These are phyloP conservation scores for Globisporangium viniferum DNA, from an alignment of 352 stramenopile genomes.

Conservation along the genomic window DNA sequence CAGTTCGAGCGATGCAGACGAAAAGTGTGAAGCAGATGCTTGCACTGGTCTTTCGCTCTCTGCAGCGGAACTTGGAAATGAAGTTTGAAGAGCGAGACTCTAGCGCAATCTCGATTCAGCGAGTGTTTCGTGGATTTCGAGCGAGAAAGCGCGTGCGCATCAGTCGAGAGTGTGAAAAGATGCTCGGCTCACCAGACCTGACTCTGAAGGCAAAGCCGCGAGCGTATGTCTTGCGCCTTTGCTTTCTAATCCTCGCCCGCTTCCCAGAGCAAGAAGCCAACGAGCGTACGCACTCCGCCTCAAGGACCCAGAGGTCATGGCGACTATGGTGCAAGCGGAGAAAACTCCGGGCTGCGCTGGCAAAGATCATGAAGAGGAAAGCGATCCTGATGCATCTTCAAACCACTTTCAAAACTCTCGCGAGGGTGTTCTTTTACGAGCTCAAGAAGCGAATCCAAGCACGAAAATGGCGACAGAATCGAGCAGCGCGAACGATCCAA, in stretches of 20 bases:
- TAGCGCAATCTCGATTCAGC: slow-evolving; percentile 35
- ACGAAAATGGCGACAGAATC: slow-evolving; percentile 31
- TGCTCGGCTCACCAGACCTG: slow-evolving; percentile 31
- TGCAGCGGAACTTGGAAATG: slow-evolving; percentile 34
- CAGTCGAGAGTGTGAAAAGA: slow-evolving; percentile 32
- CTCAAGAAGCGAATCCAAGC: slow-evolving; percentile 30
- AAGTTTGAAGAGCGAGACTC: slow-evolving; percentile 21
- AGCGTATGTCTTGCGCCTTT: slow-evolving; percentile 47
- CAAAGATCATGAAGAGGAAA: slow-evolving; percentile 34
- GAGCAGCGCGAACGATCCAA: slow-evolving; percentile 49
- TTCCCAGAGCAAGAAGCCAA: slow-evolving; percentile 31
- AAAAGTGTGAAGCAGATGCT: slow-evolving; percentile 37
- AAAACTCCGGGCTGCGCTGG: slow-evolving; percentile 24
- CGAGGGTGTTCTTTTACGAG: slow-evolving; percentile 44
- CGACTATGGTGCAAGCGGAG: slow-evolving; percentile 19
- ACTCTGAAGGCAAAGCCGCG: slow-evolving; percentile 34
- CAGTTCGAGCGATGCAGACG: slow-evolving; percentile 26
- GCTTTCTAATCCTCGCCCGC: slow-evolving; percentile 44
- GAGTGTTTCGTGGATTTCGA: slow-evolving; percentile 41
- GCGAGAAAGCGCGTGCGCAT: slow-evolving; percentile 34
- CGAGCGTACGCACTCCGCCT: slow-evolving; percentile 17
- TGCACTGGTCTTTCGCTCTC: slow-evolving; percentile 25
- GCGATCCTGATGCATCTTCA: slow-evolving; percentile 39
- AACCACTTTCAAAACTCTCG: slow-evolving; percentile 39
- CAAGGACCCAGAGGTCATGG: slow-evolving; percentile 44